Percentiles rank a stretch among this genome's conserved stretches.
Evolutionary conservation across 1,284 basidiomycete genomes (phyloP).

Genomic region (Sporisorium exsertum): DNA sequence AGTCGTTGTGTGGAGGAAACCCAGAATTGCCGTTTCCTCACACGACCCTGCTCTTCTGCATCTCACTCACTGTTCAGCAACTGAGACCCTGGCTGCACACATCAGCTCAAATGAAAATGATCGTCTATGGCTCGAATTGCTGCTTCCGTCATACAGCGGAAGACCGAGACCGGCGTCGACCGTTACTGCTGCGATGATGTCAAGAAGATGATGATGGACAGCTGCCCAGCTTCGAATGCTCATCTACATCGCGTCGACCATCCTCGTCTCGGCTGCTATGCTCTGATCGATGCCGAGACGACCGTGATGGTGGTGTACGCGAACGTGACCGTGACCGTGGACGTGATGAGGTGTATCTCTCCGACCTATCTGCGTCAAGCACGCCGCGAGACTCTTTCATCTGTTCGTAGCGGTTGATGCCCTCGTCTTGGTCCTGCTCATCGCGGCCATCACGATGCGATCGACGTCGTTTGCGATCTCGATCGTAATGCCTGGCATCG

Average conservation of each 20-base stretch:
- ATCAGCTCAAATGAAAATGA: too few species aligned
- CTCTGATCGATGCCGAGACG: background rate
- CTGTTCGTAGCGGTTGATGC: constrained; percentile 34
- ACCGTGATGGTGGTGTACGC: background rate
- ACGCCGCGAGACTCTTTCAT: constrained; percentile 28
- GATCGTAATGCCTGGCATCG: background rate
- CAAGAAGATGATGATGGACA: background rate
- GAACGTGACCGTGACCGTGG: constrained; percentile 10
- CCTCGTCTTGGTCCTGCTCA: constrained; percentile 2
- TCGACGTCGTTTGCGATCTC: background rate
- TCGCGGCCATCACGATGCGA: background rate
- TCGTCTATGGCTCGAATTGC: background rate
- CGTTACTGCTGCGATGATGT: background rate
- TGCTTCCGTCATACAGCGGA: background rate
- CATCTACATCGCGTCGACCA: background rate
- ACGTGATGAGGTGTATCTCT: background rate
- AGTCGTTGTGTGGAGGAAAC: background rate
- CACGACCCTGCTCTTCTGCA: background rate
- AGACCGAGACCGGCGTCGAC: constrained; percentile 24
- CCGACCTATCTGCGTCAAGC: constrained; percentile 9
- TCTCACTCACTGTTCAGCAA: background rate
- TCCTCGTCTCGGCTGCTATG: background rate
- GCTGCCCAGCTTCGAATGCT: background rate
- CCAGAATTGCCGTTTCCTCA: background rate
- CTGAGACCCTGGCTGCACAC: background rate